Conservation (phyloP, 2,329 filamentous ascomycete genomes). For the Thermoascus crustaceus region DNA sequence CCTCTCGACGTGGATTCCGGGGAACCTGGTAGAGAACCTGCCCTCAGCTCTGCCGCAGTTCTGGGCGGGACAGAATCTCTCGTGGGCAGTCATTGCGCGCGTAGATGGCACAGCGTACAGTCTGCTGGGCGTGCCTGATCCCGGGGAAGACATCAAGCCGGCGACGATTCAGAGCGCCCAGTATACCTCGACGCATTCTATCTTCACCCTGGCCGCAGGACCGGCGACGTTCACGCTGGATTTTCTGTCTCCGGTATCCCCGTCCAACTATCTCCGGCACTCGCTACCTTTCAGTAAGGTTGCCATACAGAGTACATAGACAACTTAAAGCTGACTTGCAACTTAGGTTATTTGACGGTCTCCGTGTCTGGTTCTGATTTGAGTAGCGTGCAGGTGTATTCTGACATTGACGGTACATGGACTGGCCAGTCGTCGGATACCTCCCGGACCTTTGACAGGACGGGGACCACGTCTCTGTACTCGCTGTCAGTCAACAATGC, state of each 20-base stretch:
- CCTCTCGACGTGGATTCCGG: slow-evolving; percentile 38
- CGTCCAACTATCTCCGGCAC: slow-evolving; percentile 35
- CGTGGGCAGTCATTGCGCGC: slow-evolving; percentile 36
- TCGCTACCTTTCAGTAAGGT: slow-evolving; percentile 35
- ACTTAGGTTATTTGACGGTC: slow-evolving; percentile 34
- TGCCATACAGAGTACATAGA: not conserved
- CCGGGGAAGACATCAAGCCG: slow-evolving; percentile 18
- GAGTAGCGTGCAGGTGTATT: slow-evolving; percentile 33
- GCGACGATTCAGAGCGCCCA: slow-evolving; percentile 28
- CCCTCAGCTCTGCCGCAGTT: slow-evolving; percentile 35
- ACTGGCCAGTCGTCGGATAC: slow-evolving; percentile 26
- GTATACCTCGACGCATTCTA: slow-evolving; percentile 36
- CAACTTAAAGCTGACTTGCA: not conserved
- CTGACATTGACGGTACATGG: slow-evolving; percentile 39
- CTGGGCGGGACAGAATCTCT: slow-evolving; percentile 35
- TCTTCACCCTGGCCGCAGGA: slow-evolving; percentile 33
- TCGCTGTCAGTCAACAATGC: slow-evolving; percentile 25
- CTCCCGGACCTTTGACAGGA: slow-evolving; percentile 15
- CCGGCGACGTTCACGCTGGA: slow-evolving; percentile 30
- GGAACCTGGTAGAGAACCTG: slow-evolving; percentile 27
- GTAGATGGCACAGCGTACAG: slow-evolving; percentile 35
- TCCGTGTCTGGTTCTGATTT: slow-evolving; percentile 17
- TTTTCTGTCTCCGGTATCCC: slow-evolving; percentile 39
- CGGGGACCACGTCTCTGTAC: slow-evolving; percentile 22
- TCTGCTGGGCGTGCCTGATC: slow-evolving; percentile 31